Conservation (phyloP, 371 early-diverging fungal species). For the Mucor ambiguus region DNA sequence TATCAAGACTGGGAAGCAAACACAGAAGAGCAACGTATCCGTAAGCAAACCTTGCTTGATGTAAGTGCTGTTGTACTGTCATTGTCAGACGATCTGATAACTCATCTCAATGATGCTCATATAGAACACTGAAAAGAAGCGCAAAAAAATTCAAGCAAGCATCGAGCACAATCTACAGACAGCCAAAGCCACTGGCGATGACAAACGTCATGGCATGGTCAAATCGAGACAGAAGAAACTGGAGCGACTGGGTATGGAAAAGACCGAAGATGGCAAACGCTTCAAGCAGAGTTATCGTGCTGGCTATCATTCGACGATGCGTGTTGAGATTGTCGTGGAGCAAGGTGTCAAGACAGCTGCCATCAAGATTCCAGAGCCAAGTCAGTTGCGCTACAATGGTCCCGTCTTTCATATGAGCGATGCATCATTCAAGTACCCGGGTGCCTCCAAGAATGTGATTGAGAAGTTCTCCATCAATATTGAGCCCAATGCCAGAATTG, state of each 20-base stretch:
- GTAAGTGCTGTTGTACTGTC: conserved; percentile 24
- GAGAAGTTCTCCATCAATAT: conserved; percentile 61
- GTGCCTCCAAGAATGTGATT: conserved; percentile 25
- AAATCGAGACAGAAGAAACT: conserved; percentile 75
- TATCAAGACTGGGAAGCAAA: conserved; percentile 71
- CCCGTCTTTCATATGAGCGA: conserved; percentile 65
- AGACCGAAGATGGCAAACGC: conserved; percentile 64
- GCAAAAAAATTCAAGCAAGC: conserved; percentile 60
- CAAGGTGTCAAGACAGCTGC: conserved; percentile 48
- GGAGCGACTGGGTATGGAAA: conserved; percentile 66
- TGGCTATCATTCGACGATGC: conserved; percentile 55
- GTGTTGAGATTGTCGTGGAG: conserved; percentile 64
- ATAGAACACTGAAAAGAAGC: conserved; percentile 61
- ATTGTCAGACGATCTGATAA: not conserved
- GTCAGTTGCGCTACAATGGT: conserved; percentile 63
- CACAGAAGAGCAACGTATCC: conserved; percentile 61
- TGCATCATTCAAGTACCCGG: conserved; percentile 63
- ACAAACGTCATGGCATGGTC: conserved; percentile 72
- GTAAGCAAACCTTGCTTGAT: conserved; percentile 54
- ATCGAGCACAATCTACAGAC: conserved; percentile 66
- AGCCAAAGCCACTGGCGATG: conserved; percentile 76
- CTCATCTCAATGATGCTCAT: not conserved
- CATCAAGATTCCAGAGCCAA: conserved; percentile 61
- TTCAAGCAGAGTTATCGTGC: conserved; percentile 67
- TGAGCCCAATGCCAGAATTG: conserved; percentile 62